phyloP scores from a whole-genome alignment of 306 rosid genomes.

The Cajanus cajan region DNA sequence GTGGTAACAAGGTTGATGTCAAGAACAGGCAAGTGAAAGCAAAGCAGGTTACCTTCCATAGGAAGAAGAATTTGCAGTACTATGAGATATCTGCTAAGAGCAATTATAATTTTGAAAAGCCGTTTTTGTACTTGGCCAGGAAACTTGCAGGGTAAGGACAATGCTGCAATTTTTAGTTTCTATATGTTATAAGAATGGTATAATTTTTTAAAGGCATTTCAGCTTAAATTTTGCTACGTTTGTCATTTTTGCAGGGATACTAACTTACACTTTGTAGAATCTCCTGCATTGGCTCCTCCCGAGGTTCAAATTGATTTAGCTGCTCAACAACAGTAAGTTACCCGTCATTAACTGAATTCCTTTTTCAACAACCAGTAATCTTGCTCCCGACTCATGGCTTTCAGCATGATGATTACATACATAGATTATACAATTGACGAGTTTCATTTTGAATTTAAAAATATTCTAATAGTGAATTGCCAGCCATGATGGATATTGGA shows the following conservation, averaged over 20 bases:
- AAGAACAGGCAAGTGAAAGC: constrained; percentile 90
- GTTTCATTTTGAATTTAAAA: background rate
- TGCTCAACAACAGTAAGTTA: constrained; percentile 64
- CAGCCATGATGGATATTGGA: background rate
- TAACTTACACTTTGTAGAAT: constrained; percentile 78
- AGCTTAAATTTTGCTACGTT: background rate
- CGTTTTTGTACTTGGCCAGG: constrained; percentile 78
- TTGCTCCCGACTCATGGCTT: background rate
- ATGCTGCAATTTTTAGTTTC: too few species aligned
- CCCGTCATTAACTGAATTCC: background rate
- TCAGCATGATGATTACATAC: background rate
- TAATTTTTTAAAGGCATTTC: background rate
- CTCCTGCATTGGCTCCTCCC: constrained; percentile 91
- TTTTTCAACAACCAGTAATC: too few species aligned
- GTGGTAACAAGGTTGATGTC: constrained; percentile 88
- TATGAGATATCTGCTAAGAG: constrained; percentile 88
- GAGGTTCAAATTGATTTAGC: constrained; percentile 80
- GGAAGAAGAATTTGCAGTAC: constrained; percentile 81
- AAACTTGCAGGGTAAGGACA: constrained; percentile 73
- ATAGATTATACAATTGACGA: background rate
- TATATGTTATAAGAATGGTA: too few species aligned
- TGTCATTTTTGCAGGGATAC: constrained; percentile 56
- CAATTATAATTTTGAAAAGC: constrained; percentile 78
- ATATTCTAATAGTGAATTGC: background rate
- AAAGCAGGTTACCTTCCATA: constrained; percentile 82